Evolutionary conservation across 345 rosid genomes (phyloP).

Genomic region (Kandelia obovata): DNA sequence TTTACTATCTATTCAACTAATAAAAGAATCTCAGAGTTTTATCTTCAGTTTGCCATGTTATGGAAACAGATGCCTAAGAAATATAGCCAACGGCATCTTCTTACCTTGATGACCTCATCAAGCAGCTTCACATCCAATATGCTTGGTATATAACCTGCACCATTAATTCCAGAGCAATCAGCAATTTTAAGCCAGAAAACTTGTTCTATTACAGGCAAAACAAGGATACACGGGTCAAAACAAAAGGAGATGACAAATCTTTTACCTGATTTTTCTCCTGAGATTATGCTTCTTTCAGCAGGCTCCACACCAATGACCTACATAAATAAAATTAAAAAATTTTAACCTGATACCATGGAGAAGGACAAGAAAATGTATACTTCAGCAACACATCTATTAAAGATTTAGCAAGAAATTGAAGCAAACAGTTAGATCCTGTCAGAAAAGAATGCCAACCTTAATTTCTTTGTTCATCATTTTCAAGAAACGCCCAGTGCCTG

Average conservation of each 20-base stretch:
- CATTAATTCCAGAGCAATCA: conserved; percentile 11
- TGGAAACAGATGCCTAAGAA: not conserved
- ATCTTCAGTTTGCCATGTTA: not conserved
- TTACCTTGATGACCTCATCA: conserved; percentile 84
- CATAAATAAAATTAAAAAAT: conserved; percentile 16
- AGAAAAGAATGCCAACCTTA: conserved; percentile 39
- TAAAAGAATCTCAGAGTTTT: not conserved
- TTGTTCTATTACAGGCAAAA: conserved; percentile 8
- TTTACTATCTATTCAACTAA: not conserved
- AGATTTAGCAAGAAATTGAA: conserved; percentile 4
- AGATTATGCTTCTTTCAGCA: conserved; percentile 85
- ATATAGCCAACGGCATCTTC: not conserved
- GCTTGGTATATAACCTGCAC: conserved; percentile 74
- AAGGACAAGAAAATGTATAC: conserved; percentile 3
- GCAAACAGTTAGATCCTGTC: not conserved
- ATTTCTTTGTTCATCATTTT: conserved; percentile 71
- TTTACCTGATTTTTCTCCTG: conserved; percentile 77
- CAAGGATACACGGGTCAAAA: conserved; percentile 7
- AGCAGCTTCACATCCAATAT: conserved; percentile 78
- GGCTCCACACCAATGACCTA: conserved; percentile 96
- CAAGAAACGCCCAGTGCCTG: conserved; percentile 79
- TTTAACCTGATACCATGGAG: conserved; percentile 8
- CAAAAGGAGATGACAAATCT: conserved; percentile 9
- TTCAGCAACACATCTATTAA: not conserved
- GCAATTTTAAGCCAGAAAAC: conserved; percentile 9